Percentiles rank a stretch among this genome's conserved stretches.
Conservation (phyloP, 2,329 filamentous ascomycete species). For the Lachnellula suecica region DNA sequence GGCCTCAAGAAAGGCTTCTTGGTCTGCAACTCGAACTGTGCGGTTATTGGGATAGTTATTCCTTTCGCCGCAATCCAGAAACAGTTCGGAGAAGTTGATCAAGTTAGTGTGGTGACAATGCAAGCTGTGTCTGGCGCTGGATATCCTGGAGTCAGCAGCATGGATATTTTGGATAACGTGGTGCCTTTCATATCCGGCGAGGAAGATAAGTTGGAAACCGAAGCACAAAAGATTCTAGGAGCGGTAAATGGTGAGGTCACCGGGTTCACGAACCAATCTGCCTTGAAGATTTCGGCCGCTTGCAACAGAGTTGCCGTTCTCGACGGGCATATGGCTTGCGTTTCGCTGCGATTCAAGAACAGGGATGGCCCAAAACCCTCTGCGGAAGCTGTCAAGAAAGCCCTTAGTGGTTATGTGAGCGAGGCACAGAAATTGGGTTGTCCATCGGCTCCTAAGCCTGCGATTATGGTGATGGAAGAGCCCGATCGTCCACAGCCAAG, state of each 20-base stretch:
- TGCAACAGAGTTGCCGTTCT: slow-evolving; percentile 95
- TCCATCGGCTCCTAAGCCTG: slow-evolving; percentile 76
- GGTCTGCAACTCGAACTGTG: slow-evolving; percentile 98
- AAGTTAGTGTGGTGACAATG: slow-evolving; percentile 81
- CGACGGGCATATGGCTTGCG: slow-evolving; percentile 94
- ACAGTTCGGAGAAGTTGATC: slow-evolving; percentile 79
- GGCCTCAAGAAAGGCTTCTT: slow-evolving; percentile 81
- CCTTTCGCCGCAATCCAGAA: slow-evolving; percentile 89
- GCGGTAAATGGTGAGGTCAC: slow-evolving; percentile 68
- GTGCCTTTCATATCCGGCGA: slow-evolving; percentile 92
- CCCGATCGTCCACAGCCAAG: slow-evolving; percentile 87
- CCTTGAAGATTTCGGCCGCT: slow-evolving; percentile 76
- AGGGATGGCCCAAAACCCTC: slow-evolving; percentile 63
- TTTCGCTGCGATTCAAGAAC: slow-evolving; percentile 79
- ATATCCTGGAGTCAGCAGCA: slow-evolving; percentile 84
- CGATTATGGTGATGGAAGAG: slow-evolving; percentile 89
- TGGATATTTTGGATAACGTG: slow-evolving; percentile 96
- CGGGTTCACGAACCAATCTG: slow-evolving; percentile 72
- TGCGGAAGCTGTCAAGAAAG: slow-evolving; percentile 74
- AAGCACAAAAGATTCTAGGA: slow-evolving; percentile 93
- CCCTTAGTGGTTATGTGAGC: slow-evolving; percentile 75
- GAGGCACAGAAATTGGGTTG: slow-evolving; percentile 84
- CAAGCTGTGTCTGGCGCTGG: slow-evolving; percentile 93
- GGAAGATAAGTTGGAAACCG: slow-evolving; percentile 93
- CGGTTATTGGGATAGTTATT: slow-evolving; percentile 93